Percentiles rank a stretch among this genome's conserved stretches.
These are phyloP conservation scores for Wickerhamomyces strasburgensis DNA, from an alignment of 805 yeast genomes.

Conservation along the genomic window DNA sequence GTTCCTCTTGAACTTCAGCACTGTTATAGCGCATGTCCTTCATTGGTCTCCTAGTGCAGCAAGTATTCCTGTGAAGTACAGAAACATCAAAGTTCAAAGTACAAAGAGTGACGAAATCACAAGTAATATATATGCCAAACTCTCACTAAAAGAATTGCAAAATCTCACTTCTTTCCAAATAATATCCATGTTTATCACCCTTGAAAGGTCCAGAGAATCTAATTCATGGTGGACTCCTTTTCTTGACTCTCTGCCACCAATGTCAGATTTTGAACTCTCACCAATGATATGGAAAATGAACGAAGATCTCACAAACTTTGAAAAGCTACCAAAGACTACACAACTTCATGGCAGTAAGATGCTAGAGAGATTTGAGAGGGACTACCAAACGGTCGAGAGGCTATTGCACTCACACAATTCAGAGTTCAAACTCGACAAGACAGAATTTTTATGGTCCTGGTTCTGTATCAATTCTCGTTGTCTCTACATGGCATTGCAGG, in stretches of 20 bases:
- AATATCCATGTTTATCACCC: slow-evolving; percentile 42
- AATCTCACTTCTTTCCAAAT: slow-evolving; percentile 56
- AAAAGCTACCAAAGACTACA: slow-evolving; percentile 42
- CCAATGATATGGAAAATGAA: slow-evolving; percentile 61
- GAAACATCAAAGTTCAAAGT: slow-evolving; percentile 12
- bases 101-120: slow-evolving; percentile 18
- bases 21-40: slow-evolving; percentile 42
- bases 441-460: slow-evolving; percentile 64
- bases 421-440: background rate
- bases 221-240: slow-evolving; percentile 67
- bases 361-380: slow-evolving; percentile 36
- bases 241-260: slow-evolving; percentile 55
- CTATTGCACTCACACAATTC: slow-evolving; percentile 12
- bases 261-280: slow-evolving; percentile 44
- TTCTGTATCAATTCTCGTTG: slow-evolving; percentile 89
- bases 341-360: slow-evolving; percentile 38
- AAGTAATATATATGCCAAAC: slow-evolving; percentile 10
- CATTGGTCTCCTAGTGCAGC: slow-evolving; percentile 8
- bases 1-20: slow-evolving; percentile 52
- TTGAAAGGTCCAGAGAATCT: slow-evolving; percentile 37
- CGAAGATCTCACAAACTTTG: slow-evolving; percentile 23
- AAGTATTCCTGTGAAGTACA: slow-evolving; percentile 5
- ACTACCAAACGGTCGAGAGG: slow-evolving; percentile 34
- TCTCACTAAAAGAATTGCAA: slow-evolving; percentile 30
- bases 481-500: slow-evolving; percentile 66